phyloP scores from a whole-genome alignment of 169 alveolate species.

The Pseudocohnilembus persalinus region DNA sequence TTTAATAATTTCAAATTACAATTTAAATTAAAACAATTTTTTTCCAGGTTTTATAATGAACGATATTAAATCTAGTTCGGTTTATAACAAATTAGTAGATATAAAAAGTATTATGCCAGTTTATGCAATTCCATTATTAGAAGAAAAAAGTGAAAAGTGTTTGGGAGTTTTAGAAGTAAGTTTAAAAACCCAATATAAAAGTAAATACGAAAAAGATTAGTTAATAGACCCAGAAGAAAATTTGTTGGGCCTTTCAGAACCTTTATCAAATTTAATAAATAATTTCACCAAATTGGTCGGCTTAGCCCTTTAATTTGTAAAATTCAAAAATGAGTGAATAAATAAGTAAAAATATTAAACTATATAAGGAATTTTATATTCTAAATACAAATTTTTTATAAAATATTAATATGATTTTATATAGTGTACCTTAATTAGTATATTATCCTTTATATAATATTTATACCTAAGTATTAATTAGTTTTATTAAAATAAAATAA shows the following conservation, averaged over 20 bases:
- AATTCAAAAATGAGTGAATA: too few relatives aligned
- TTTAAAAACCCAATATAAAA: constrained; percentile 24
- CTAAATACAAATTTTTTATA: too few relatives aligned
- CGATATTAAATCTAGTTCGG: constrained; percentile 30
- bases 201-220: constrained; percentile 31
- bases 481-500: too few relatives aligned
- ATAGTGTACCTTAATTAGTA: too few relatives aligned
- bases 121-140: constrained; percentile 38
- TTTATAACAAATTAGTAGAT: constrained; percentile 40
- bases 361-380: too few relatives aligned
- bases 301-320: too few relatives aligned
- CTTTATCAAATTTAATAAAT: constrained; percentile 16
- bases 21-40: background rate
- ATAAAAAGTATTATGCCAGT: constrained; percentile 30
- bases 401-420: too few relatives aligned
- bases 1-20: too few relatives aligned
- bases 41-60: constrained; percentile 12
- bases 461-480: too few relatives aligned
- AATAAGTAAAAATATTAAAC: too few relatives aligned
- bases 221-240: constrained; percentile 27
- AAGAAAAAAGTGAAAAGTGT: constrained; percentile 13
- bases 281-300: constrained; percentile 9
- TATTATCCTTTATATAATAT: too few relatives aligned
- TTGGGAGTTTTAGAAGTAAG: constrained; percentile 34
- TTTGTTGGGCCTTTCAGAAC: constrained; percentile 36